Evolutionary conservation across 345 rosid species (phyloP).

Genomic region (Turnera subulata): DNA sequence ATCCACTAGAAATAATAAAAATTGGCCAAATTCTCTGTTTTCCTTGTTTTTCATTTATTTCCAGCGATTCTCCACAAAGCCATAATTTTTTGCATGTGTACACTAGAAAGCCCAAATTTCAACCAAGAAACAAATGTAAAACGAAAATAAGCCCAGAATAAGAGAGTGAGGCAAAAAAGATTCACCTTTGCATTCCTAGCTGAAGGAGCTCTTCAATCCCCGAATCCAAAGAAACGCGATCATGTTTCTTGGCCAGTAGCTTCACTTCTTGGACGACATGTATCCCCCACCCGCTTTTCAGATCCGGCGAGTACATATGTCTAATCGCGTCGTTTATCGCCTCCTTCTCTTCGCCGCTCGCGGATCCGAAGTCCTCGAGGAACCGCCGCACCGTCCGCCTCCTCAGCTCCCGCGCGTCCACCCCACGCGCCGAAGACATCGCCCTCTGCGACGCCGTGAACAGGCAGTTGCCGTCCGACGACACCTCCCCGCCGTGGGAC

Average conservation of each 20-base stretch:
- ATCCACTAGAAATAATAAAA: too few species aligned
- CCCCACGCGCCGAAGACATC: slow-evolving; percentile 51
- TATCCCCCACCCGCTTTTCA: slow-evolving; percentile 96
- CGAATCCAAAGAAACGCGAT: slow-evolving; percentile 63
- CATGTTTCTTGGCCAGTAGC: slow-evolving; percentile 66
- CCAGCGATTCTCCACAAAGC: background rate
- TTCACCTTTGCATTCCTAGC: slow-evolving; percentile 86
- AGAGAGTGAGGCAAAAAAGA: background rate
- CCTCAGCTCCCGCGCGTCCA: slow-evolving; percentile 71
- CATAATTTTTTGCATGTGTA: too few species aligned
- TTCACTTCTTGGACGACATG: slow-evolving; percentile 93
- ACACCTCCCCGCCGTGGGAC: slow-evolving; percentile 91
- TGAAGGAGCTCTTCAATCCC: slow-evolving; percentile 76
- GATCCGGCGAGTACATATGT: slow-evolving; percentile 98
- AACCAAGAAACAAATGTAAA: too few species aligned
- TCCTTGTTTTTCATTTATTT: too few species aligned
- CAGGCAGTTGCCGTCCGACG: slow-evolving; percentile 92
- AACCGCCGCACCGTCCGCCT: slow-evolving; percentile 70
- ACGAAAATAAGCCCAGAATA: background rate
- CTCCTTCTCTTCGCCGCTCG: slow-evolving; percentile 38
- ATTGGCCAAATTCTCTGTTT: too few species aligned
- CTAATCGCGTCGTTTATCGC: slow-evolving; percentile 50
- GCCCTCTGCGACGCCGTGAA: slow-evolving; percentile 89
- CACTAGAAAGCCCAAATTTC: too few species aligned
- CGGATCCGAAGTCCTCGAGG: slow-evolving; percentile 68